A percentile compares a stretch with the other conserved stretches of the same genome.
These are phyloP conservation scores for Sicyos edulis DNA, from an alignment of 306 rosid species.

Conservation along the genomic window DNA sequence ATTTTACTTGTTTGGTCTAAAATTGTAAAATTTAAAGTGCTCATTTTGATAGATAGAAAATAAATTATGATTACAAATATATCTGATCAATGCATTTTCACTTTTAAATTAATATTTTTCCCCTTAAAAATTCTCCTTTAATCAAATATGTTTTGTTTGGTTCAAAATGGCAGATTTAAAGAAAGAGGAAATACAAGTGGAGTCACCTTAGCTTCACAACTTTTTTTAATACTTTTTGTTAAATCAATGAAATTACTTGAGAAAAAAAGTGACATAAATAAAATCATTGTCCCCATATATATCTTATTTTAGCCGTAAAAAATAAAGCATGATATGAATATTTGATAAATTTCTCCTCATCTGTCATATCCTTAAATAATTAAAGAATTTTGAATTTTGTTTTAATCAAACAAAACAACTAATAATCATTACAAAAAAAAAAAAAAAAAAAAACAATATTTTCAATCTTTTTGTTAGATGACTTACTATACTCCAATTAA, in stretches of 20 bases:
- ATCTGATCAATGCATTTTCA: too few species aligned
- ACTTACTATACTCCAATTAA: neutral
- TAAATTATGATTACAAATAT: slow-evolving; percentile 10
- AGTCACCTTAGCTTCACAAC: neutral
- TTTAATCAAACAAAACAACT: neutral
- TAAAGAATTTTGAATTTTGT: neutral
- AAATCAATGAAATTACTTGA: too few species aligned
- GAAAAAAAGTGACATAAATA: neutral
- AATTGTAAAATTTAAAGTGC: neutral
- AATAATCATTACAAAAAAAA: too few species aligned
- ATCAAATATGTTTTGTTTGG: neutral
- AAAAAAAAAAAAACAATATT: too few species aligned
- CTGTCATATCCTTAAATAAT: neutral
- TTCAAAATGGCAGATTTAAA: neutral
- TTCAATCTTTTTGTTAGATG: neutral
- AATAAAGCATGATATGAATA: neutral
- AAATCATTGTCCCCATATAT: slow-evolving; percentile 1
- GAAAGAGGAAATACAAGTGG: neutral
- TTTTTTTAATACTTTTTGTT: slow-evolving; percentile 8
- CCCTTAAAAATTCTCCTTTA: neutral
- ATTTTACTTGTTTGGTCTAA: neutral
- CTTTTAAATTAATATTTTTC: neutral
- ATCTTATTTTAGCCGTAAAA: slow-evolving; percentile 2
- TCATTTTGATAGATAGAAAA: neutral
- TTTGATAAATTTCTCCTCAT: neutral